Conservation (phyloP, 148 eudicot species). For the Chenopodium album region DNA sequence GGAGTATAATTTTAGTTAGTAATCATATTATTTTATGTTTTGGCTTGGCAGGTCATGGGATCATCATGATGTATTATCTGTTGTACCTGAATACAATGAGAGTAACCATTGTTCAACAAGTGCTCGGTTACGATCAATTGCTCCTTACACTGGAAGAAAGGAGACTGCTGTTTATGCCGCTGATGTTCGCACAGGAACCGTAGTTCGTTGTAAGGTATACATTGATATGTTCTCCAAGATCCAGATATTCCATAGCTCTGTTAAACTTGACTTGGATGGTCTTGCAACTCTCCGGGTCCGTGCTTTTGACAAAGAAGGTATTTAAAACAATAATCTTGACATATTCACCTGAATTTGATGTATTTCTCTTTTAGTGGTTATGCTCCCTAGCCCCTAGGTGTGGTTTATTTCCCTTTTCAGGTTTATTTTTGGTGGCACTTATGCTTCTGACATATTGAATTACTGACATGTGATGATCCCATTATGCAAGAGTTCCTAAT, state of each 20-base stretch:
- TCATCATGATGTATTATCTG: conserved; percentile 83
- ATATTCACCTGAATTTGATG: background rate
- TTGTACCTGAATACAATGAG: conserved; percentile 72
- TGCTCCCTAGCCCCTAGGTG: background rate
- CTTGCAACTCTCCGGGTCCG: conserved; percentile 85
- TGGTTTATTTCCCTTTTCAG: background rate
- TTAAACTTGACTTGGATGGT: conserved; percentile 90
- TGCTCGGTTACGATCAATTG: conserved; percentile 81
- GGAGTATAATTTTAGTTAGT: background rate
- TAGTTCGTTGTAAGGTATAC: conserved; percentile 84
- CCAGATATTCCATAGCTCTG: conserved; percentile 83
- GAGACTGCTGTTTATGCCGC: conserved; percentile 95
- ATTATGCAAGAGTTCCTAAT: background rate
- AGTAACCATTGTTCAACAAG: conserved; percentile 84
- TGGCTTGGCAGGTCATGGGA: conserved; percentile 82
- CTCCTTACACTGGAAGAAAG: conserved; percentile 79
- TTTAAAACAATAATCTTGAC: conserved; percentile 11
- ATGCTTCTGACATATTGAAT: background rate
- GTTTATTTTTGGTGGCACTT: background rate
- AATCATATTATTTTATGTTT: conserved; percentile 9
- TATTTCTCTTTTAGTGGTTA: background rate
- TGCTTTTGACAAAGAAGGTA: conserved; percentile 92
- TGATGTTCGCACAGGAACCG: conserved; percentile 70
- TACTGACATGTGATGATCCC: background rate
- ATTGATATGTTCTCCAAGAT: conserved; percentile 82